phyloP scores from a whole-genome alignment of 1,284 basidiomycete genomes.

The Apiotrichum mycotoxinovorans region DNA sequence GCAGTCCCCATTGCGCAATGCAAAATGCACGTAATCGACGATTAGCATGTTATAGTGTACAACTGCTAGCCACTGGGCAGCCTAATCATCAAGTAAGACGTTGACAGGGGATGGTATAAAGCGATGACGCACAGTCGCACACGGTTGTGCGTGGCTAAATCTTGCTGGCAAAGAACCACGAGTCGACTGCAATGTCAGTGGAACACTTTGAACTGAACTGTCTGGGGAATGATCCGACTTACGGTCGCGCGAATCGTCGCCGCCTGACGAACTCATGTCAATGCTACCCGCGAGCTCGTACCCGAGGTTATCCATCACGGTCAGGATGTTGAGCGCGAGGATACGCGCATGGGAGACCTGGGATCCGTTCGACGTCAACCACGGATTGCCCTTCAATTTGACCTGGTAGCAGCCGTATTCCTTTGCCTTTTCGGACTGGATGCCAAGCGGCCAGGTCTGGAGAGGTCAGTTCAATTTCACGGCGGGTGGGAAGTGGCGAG shows the following conservation, averaged over 20 bases:
- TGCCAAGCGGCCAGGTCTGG: slow-evolving; percentile 34
- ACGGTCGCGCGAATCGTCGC: slow-evolving; percentile 14
- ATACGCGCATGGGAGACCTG: slow-evolving; percentile 29
- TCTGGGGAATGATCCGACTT: too few species aligned
- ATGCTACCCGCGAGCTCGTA: slow-evolving; percentile 38
- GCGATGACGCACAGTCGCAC: not conserved
- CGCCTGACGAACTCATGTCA: slow-evolving; percentile 30
- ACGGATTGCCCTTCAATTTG: slow-evolving; percentile 40
- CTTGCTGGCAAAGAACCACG: slow-evolving; percentile 44
- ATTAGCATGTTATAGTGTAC: too few species aligned
- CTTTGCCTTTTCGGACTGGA: slow-evolving; percentile 36
- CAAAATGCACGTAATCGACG: too few species aligned
- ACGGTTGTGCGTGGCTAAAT: not conserved
- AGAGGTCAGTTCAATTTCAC: too few species aligned
- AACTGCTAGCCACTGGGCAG: too few species aligned
- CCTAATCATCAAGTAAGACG: too few species aligned
- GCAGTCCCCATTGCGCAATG: too few species aligned
- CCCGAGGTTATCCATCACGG: slow-evolving; percentile 35
- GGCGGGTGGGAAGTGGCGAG: too few species aligned
- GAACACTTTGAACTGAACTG: not conserved
- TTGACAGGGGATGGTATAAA: too few species aligned
- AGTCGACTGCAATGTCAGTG: slow-evolving; percentile 30
- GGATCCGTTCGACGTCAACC: slow-evolving; percentile 29
- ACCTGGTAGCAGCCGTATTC: slow-evolving; percentile 35
- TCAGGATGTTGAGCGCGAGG: slow-evolving; percentile 28